A percentile compares a stretch with the other conserved stretches of the same genome.
These are phyloP conservation scores for Phyllosticta citribraziliensis DNA, from an alignment of 2,329 filamentous ascomycete species.

Conservation along the genomic window DNA sequence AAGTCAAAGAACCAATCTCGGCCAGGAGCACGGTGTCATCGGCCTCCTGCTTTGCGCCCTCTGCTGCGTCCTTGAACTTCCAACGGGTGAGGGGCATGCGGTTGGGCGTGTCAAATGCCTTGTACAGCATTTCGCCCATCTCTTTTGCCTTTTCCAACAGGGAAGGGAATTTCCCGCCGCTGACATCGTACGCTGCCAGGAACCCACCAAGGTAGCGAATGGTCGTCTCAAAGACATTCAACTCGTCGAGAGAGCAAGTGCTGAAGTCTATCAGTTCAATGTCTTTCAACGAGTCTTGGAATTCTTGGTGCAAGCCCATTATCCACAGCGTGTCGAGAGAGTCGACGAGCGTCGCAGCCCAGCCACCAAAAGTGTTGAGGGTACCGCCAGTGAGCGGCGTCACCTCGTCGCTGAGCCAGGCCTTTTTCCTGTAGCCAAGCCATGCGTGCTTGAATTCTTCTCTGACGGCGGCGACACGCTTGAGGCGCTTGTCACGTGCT, in stretches of 20 bases:
- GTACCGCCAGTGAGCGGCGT: constrained; percentile 44
- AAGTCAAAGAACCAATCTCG: constrained; percentile 36
- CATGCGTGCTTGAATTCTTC: constrained; percentile 33
- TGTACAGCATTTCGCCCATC: constrained; percentile 34
- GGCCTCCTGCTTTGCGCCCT: constrained; percentile 27
- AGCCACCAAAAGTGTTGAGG: constrained; percentile 54
- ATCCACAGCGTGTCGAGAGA: constrained; percentile 39
- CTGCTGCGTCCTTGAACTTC: constrained; percentile 19
- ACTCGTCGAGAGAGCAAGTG: constrained; percentile 25
- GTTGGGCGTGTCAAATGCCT: constrained; percentile 38
- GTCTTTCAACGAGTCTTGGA: constrained; percentile 36
- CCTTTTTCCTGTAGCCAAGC: constrained; percentile 50
- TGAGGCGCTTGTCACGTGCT: constrained; percentile 17
- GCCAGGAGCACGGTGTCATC: constrained; percentile 35
- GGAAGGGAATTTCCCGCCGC: constrained; percentile 19
- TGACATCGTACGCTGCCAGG: constrained; percentile 29
- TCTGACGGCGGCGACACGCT: constrained; percentile 20
- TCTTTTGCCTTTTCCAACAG: constrained; percentile 29
- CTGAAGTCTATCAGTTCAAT: constrained; percentile 37
- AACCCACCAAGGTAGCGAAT: constrained; percentile 33
- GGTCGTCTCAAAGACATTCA: constrained; percentile 44
- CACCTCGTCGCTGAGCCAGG: constrained; percentile 57
- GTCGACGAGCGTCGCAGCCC: constrained; percentile 60
- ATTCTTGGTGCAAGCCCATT: constrained; percentile 39
- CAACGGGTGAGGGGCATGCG: constrained; percentile 36